Base-by-base conservation (phyloP, 2,329 filamentous ascomycete genomes). In the Xylariaceae sp. region DNA sequence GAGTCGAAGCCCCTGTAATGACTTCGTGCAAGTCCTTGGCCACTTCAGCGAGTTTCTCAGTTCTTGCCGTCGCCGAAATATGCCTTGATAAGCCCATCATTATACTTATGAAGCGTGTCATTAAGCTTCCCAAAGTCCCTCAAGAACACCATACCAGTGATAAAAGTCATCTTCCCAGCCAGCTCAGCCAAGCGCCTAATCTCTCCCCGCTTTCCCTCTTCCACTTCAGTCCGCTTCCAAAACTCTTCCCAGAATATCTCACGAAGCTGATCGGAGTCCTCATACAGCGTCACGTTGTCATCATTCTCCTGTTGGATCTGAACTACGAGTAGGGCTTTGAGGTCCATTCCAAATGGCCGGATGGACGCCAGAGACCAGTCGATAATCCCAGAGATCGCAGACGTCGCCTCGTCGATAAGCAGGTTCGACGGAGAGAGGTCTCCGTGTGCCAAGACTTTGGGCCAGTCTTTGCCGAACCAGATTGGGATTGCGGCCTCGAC, bases 351-450 rank as follows among this genome's bases (percentile, higher is more conserved):
- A 42, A 55, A 57, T 33, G 62, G 62, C 49, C 59, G 51, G 22
- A 61, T 15, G 19, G 45, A 48, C 15, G 58, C 60, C 2, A 62
- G 52, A 54, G 63, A 62, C 63, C 60, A 66, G 52, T 66, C 62
- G 40, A 66, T 53, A 33, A 66, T 56, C 5, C 61, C 62, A 14
- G 55, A 63, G 44, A 67, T 60, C 38, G 55, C 47, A 19, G 55
- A 57, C 0, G 19, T 58, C 19, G 53, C 46, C 40, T 61, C 51
- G 17, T 64, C 56, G 14, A 66, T 46, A 15, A 66, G 54, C 48
- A 66, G 63, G 17, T 66, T 65, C 0, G 60, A 65, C 41, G 57
- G 47, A 33, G 60, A 66, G 39, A 67, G 58, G 47, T 66, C 63
- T 14, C 47, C 35, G 54, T 67, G 60, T 12, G 59, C 64, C 27